Base-by-base conservation (phyloP, 2,329 filamentous ascomycete genomes). In the Paraconiothyrium sp. region DNA sequence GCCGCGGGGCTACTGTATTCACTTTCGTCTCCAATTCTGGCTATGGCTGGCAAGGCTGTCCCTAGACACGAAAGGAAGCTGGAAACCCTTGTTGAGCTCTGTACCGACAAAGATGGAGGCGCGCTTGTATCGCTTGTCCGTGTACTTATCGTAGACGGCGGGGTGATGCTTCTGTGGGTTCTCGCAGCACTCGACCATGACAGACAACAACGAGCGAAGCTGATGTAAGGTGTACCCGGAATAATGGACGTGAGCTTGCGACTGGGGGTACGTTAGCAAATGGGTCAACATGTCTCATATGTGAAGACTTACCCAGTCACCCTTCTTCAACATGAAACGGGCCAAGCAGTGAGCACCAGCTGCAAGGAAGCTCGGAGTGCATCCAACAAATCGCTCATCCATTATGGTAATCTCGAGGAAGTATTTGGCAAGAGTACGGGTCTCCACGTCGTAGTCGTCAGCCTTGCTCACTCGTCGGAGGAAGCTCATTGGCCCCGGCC, bases 401-500 rank as follows among this genome's bases (percentile, higher is more conserved):
- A 98, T 97, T 77, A 98, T 90, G 41, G 93, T 96, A 58, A 98
- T 87, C 78, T 99, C 95, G 30, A 99, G 85, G 80, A 99, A 97
- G 81, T 99, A 99, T 82, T 99, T 99, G 71, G 95, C 93, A 58
- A 99, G 83, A 5, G 95, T 98, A 41, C 95, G 88, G 11, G 94
- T 97, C 81, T 99, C 94, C 50, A 97, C 84, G 75, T 99, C 94
- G 75, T 98, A 99, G 75, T 97, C 93, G 76, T 99, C 95, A 14
- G 95, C 95, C 83, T 98, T 98, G 89, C 94, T 98, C 80, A 98
- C 95, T 59, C 94, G 90, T 63, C 95, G 89, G 64, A 99, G 85
- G 81, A 99, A 99, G 83, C 93, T 97, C 94, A 99, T 97, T 1
- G 95, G 95, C 47, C 95, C 95, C n/a, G 95, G 95, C 91, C 93